phyloP scores from a whole-genome alignment of 306 rosid species.

The Spatholobus suberectus region DNA sequence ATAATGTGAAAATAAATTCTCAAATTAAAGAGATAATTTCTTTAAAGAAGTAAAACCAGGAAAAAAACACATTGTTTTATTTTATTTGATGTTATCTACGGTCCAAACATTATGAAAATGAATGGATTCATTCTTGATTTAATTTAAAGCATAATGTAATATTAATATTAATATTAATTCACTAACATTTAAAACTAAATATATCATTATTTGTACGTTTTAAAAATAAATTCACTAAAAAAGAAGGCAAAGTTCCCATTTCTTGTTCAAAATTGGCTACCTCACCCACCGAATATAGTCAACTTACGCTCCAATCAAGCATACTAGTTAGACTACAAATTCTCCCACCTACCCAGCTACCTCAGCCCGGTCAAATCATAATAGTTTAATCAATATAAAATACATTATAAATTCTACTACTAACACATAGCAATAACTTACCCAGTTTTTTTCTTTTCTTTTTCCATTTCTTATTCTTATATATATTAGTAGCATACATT shows the following conservation, averaged over 20 bases:
- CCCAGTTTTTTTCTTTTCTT: no score
- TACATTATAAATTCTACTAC: not conserved
- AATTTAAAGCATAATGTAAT: not conserved
- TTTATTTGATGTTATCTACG: no score
- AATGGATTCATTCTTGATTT: not conserved
- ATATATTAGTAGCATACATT: no score
- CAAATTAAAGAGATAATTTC: no score
- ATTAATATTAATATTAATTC: not conserved
- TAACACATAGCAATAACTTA: no score
- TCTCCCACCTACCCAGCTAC: conserved; percentile 43
- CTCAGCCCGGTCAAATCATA: not conserved
- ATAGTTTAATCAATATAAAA: not conserved
- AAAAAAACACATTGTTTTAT: no score
- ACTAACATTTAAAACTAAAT: not conserved
- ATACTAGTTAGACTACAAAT: not conserved
- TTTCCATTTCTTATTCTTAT: no score
- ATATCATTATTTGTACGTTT: not conserved
- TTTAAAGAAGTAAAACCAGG: no score
- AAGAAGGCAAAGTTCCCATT: not conserved
- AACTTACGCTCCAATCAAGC: not conserved
- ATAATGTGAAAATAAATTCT: no score
- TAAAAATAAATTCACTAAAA: not conserved
- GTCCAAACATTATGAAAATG: not conserved
- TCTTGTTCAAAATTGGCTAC: conserved; percentile 26
- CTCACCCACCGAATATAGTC: not conserved